A percentile compares a stretch with the other conserved stretches of the same genome.
Conservation (phyloP, 768 basidiomycete species). For the Boletus coccyginus region DNA sequence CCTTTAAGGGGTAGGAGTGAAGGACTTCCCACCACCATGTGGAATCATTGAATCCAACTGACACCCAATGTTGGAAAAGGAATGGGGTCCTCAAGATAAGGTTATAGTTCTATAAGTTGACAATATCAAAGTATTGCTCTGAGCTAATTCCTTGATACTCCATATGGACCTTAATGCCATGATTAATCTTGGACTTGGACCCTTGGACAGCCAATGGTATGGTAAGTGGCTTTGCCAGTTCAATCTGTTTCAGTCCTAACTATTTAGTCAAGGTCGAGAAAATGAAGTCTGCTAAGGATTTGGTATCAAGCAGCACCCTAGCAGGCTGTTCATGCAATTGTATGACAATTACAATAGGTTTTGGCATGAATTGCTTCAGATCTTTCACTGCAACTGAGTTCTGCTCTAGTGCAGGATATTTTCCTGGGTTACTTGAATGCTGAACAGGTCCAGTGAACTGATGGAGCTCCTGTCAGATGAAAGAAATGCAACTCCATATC, state of each 20-base stretch:
- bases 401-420: neutral
- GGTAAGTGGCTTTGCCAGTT: conserved; percentile 23
- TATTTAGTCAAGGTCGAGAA: conserved; percentile 29
- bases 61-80: conserved; percentile 33
- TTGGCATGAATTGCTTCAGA: neutral
- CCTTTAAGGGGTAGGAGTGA: too few relatives aligned
- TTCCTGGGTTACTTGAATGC: neutral
- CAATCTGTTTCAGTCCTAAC: conserved; percentile 4
- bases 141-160: conserved; percentile 15
- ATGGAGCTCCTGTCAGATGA: too few relatives aligned
- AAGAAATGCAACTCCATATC: too few relatives aligned
- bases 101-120: conserved; percentile 40
- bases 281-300: conserved; percentile 33
- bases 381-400: neutral
- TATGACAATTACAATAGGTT: conserved; percentile 6
- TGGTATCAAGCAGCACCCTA: conserved; percentile 20
- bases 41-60: conserved; percentile 26
- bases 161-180: conserved; percentile 1
- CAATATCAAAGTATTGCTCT: conserved; percentile 34
- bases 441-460: neutral
- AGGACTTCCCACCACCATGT: too few relatives aligned
- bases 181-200: conserved; percentile 27
- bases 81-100: conserved; percentile 40
- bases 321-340: conserved; percentile 23
- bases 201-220: conserved; percentile 33